Conservation (phyloP, 2,329 filamentous ascomycete genomes). For the Rutstroemia sydowiana region DNA sequence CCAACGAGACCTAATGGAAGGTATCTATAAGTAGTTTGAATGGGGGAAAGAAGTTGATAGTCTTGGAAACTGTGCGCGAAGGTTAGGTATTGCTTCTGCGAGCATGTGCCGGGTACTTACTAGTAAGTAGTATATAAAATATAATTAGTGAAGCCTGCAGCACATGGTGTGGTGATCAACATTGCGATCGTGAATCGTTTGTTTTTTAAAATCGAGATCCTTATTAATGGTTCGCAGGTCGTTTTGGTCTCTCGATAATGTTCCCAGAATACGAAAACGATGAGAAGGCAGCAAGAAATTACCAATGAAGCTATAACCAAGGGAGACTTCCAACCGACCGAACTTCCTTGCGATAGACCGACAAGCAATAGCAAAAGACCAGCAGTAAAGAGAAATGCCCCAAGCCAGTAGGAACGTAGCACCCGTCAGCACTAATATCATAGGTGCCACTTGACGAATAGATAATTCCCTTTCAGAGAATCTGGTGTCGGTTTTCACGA, state of each 20-base stretch:
- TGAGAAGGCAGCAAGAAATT: constrained; percentile 43
- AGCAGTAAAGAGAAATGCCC: constrained; percentile 53
- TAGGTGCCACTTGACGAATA: constrained; percentile 22
- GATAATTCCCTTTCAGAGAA: constrained; percentile 16
- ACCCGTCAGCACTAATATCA: constrained; percentile 22
- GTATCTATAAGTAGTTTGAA: constrained; percentile 64
- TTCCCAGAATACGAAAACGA: constrained; percentile 15
- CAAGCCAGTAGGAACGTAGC: constrained; percentile 48
- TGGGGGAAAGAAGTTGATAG: constrained; percentile 51
- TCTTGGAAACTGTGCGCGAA: constrained; percentile 47
- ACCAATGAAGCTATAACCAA: constrained; percentile 54
- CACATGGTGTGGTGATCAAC: constrained; percentile 59
- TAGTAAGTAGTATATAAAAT: constrained; percentile 61
- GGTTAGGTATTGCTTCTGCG: background rate
- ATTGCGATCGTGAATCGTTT: constrained; percentile 54
- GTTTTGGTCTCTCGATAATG: constrained; percentile 45
- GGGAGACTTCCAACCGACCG: constrained; percentile 57
- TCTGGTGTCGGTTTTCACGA: constrained; percentile 5
- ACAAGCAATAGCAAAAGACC: constrained; percentile 58
- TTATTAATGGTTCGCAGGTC: constrained; percentile 51
- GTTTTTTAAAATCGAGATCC: constrained; percentile 56
- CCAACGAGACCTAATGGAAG: constrained; percentile 58
- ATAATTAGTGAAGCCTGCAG: constrained; percentile 60
- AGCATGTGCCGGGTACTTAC: constrained; percentile 14
- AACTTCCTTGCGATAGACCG: constrained; percentile 61